Evolutionary conservation across 75 land plant genomes (phyloP).

Genomic region (Pinus albicaulis): DNA sequence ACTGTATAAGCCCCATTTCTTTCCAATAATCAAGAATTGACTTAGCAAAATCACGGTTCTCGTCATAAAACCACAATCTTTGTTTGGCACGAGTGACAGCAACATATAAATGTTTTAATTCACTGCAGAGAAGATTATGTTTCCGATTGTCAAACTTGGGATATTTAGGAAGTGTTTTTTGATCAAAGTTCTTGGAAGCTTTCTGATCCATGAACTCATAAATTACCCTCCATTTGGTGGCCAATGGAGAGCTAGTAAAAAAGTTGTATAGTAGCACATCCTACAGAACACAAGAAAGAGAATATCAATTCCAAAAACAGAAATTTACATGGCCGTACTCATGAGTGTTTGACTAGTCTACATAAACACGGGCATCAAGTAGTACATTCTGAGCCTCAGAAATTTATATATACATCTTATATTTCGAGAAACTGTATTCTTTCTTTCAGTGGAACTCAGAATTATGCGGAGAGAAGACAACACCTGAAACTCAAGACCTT

Average conservation of each 20-base stretch:
- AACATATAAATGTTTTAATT: slow-evolving; percentile 74
- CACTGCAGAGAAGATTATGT: slow-evolving; percentile 63
- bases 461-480: background rate
- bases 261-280: slow-evolving; percentile 80
- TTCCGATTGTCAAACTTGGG: slow-evolving; percentile 45
- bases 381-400: background rate
- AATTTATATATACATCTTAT: too few relatives aligned
- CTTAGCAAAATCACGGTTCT: slow-evolving; percentile 29
- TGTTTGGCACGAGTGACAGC: slow-evolving; percentile 72
- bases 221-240: slow-evolving; percentile 61
- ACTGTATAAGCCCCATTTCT: slow-evolving; percentile 40
- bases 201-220: slow-evolving; percentile 52
- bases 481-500: slow-evolving; percentile 73
- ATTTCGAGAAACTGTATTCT: too few relatives aligned
- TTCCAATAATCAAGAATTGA: slow-evolving; percentile 83
- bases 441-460: too few relatives aligned
- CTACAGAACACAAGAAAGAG: slow-evolving; percentile 22
- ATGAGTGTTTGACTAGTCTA: background rate
- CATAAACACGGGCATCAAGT: background rate
- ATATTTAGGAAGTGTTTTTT: background rate
- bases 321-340: background rate
- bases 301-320: background rate
- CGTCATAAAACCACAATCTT: slow-evolving; percentile 75
- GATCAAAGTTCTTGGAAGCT: slow-evolving; percentile 10
- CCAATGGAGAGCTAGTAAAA: slow-evolving; percentile 49